phyloP scores from a whole-genome alignment of 73 alveolate genomes.

The Urostyla sp. region DNA sequence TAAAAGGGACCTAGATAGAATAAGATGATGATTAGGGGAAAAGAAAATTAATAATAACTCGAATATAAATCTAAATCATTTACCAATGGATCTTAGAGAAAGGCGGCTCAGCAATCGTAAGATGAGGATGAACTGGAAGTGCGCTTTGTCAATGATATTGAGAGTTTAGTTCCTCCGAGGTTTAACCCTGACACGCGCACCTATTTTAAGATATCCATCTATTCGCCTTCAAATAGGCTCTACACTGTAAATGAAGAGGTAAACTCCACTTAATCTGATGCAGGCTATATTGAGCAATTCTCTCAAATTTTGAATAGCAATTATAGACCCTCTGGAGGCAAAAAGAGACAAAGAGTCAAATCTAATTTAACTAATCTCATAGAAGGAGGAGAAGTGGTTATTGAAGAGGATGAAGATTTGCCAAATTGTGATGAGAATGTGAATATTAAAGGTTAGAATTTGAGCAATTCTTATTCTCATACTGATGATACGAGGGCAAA shows the following conservation, averaged over 20 bases:
- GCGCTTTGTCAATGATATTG: conserved; percentile 36
- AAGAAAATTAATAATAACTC: neutral
- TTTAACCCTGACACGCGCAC: conserved; percentile 66
- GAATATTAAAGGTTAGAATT: neutral
- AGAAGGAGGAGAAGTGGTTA: conserved; percentile 10
- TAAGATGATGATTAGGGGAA: neutral
- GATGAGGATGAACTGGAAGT: conserved; percentile 41
- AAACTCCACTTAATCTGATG: conserved; percentile 42
- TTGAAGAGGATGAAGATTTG: conserved; percentile 35
- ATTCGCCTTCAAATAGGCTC: conserved; percentile 71
- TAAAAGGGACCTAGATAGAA: conserved; percentile 5
- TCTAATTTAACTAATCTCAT: neutral
- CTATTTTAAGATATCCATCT: conserved; percentile 62
- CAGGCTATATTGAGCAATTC: conserved; percentile 20
- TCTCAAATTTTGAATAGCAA: conserved; percentile 15
- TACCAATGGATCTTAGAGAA: neutral
- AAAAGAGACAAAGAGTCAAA: conserved; percentile 37
- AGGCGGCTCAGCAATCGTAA: neutral
- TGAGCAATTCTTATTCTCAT: neutral
- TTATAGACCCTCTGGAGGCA: no score
- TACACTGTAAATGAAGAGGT: conserved; percentile 70
- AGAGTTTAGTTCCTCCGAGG: conserved; percentile 39
- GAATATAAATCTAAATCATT: conserved; percentile 5
- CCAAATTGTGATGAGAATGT: conserved; percentile 24
- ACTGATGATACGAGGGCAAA: conserved; percentile 26